Percentiles rank a stretch among this genome's conserved stretches.
Conservation (phyloP, 768 basidiomycete species). For the Serpula lacrymans region DNA sequence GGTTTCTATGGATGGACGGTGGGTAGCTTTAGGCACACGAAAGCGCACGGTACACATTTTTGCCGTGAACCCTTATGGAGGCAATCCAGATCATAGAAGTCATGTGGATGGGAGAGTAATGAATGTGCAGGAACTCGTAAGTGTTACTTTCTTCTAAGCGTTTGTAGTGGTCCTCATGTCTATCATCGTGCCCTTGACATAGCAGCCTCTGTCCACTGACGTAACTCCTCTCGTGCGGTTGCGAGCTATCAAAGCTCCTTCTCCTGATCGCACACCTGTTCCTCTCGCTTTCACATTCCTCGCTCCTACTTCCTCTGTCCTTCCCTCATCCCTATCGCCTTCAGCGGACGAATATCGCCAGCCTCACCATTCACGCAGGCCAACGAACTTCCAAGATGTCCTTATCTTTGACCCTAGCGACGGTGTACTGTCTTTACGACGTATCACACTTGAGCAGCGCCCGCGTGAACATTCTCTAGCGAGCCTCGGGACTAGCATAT, state of each 20-base stretch:
- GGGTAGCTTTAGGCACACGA: constrained; percentile 65
- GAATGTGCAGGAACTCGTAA: constrained; percentile 49
- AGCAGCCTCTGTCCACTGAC: constrained; percentile 53
- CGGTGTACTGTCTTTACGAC: constrained; percentile 51
- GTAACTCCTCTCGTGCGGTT: constrained; percentile 57
- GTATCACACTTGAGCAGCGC: constrained; percentile 45
- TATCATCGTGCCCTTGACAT: constrained; percentile 5
- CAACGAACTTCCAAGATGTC: constrained; percentile 58
- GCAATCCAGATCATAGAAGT: constrained; percentile 57
- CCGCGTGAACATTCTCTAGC: constrained; percentile 17
- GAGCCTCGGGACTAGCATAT: constrained; percentile 2
- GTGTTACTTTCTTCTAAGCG: constrained; percentile 12
- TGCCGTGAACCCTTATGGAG: constrained; percentile 73
- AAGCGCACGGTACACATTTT: constrained; percentile 71
- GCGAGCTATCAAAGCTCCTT: constrained; percentile 29
- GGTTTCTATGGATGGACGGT: constrained; percentile 50
- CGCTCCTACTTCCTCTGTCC: constrained; percentile 28
- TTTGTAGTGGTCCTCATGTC: neutral
- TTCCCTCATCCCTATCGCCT: constrained; percentile 25
- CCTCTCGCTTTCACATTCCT: constrained; percentile 61
- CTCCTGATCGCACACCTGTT: constrained; percentile 25
- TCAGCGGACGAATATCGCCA: constrained; percentile 24
- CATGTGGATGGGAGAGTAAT: constrained; percentile 57
- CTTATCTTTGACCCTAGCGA: constrained; percentile 64
- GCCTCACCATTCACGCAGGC: constrained; percentile 28